Percentiles rank a stretch among this genome's conserved stretches.
phyloP scores from a whole-genome alignment of 169 alveolate genomes.

The Fabrea salina region DNA sequence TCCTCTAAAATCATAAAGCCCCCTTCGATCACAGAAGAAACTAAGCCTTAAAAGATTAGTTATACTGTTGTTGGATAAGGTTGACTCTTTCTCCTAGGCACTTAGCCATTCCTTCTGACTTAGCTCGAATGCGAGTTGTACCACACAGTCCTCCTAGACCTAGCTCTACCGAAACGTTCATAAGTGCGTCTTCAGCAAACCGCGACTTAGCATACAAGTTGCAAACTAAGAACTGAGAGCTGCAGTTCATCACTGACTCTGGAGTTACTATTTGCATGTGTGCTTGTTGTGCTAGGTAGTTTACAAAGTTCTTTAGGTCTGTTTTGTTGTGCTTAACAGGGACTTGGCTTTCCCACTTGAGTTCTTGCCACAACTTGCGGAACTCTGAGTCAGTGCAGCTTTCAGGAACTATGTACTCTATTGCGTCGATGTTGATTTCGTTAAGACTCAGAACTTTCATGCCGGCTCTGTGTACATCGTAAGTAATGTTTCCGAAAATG shows the following conservation, averaged over 20 bases:
- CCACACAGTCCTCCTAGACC: slow-evolving; percentile 54
- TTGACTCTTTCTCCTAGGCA: slow-evolving; percentile 61
- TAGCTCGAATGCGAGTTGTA: slow-evolving; percentile 64
- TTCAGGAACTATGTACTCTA: slow-evolving; percentile 85
- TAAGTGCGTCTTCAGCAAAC: slow-evolving; percentile 91
- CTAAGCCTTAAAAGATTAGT: too few relatives aligned
- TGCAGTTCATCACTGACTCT: slow-evolving; percentile 34
- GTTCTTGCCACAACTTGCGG: slow-evolving; percentile 93
- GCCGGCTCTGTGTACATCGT: slow-evolving; percentile 77
- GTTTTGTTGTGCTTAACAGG: slow-evolving; percentile 52
- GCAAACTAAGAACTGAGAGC: slow-evolving; percentile 84
- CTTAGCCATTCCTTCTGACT: slow-evolving; percentile 72
- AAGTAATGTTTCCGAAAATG: slow-evolving; percentile 92
- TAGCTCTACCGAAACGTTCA: slow-evolving; percentile 84
- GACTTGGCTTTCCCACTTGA: slow-evolving; percentile 95
- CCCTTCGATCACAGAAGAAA: too few relatives aligned
- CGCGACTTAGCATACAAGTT: slow-evolving; percentile 89
- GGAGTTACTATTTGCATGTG: slow-evolving; percentile 48
- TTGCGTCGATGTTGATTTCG: slow-evolving; percentile 85
- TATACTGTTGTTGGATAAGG: too few relatives aligned
- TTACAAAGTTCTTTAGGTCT: slow-evolving; percentile 38
- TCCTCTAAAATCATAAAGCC: too few relatives aligned
- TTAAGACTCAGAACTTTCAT: slow-evolving; percentile 81
- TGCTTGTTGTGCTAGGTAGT: slow-evolving; percentile 40
- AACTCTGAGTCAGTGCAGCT: slow-evolving; percentile 84